Percentiles rank a stretch among this genome's conserved stretches.
Conservation (phyloP, 345 rosid genomes). For the Aquilaria malaccensis region DNA sequence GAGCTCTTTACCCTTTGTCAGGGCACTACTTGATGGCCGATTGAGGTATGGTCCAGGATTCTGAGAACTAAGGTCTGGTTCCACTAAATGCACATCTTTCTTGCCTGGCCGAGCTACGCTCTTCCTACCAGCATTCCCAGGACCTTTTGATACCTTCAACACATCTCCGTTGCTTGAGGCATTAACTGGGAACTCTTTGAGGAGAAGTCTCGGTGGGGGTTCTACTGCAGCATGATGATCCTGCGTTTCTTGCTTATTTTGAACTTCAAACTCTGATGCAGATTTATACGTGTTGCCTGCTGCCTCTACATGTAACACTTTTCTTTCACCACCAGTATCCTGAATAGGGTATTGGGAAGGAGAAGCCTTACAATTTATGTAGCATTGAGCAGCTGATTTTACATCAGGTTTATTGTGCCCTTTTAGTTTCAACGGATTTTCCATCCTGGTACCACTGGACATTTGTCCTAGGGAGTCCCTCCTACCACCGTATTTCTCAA, state of each 20-base stretch:
- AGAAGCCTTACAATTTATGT: conserved; percentile 12
- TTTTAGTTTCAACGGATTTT: conserved; percentile 17
- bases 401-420: conserved; percentile 19
- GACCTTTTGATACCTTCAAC: conserved; percentile 21
- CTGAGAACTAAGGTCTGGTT: conserved; percentile 19
- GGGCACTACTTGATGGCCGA: conserved; percentile 30
- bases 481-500: conserved; percentile 18
- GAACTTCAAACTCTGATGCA: conserved; percentile 12
- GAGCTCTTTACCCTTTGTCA: conserved; percentile 52
- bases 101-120: conserved; percentile 16
- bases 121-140: conserved; percentile 23
- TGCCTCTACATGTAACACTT: conserved; percentile 18
- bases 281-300: conserved; percentile 12
- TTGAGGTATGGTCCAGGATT: conserved; percentile 31
- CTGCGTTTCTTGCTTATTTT: conserved; percentile 13
- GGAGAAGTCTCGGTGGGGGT: conserved; percentile 12
- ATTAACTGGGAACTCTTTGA: conserved; percentile 17
- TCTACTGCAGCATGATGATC: conserved; percentile 11
- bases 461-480: conserved; percentile 13
- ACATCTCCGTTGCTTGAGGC: conserved; percentile 25
- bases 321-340: conserved; percentile 19
- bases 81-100: conserved; percentile 17
- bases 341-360: conserved; percentile 12
- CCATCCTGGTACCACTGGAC: conserved; percentile 20
- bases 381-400: conserved; percentile 10